These are phyloP conservation scores for Agroathelia rolfsii DNA, from an alignment of 1,284 basidiomycete species.

Conservation along the genomic window DNA sequence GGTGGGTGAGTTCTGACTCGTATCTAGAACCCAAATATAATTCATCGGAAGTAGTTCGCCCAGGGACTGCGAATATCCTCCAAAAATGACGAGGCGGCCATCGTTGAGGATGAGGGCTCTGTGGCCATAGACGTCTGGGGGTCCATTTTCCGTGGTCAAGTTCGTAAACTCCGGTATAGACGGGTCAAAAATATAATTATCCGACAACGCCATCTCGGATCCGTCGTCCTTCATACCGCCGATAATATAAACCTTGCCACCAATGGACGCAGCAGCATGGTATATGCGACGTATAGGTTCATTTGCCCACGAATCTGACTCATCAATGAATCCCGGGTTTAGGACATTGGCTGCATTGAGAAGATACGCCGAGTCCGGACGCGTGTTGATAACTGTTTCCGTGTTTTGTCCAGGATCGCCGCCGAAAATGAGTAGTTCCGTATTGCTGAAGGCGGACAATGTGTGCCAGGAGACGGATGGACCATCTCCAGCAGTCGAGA, in stretches of 20 bases:
- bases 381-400: constrained; percentile 36
- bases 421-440: constrained; percentile 58
- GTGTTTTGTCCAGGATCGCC: constrained; percentile 61
- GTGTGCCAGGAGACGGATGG: constrained; percentile 76
- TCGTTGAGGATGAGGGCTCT: constrained; percentile 55
- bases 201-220: constrained; percentile 51
- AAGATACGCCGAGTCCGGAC: constrained; percentile 53
- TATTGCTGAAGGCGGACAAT: constrained; percentile 50
- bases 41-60: constrained; percentile 42
- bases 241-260: constrained; percentile 49
- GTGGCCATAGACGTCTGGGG: constrained; percentile 65
- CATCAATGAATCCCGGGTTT: constrained; percentile 35
- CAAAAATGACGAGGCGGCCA: constrained; percentile 65
- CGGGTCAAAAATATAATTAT: constrained; percentile 58
- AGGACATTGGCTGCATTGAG: constrained; percentile 33
- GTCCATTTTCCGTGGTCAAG: constrained; percentile 46
- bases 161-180: constrained; percentile 38
- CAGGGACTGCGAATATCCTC: constrained; percentile 52
- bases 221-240: constrained; percentile 74
- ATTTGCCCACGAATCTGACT: constrained; percentile 45
- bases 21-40: constrained; percentile 58
- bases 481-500: constrained; percentile 31
- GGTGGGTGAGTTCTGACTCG: constrained; percentile 29
- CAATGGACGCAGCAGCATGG: constrained; percentile 48
- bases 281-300: constrained; percentile 68